Percentiles rank a stretch among this genome's conserved stretches.
Evolutionary conservation across 2,329 filamentous ascomycete species (phyloP).

Genomic region (Annulohypoxylon truncatum): DNA sequence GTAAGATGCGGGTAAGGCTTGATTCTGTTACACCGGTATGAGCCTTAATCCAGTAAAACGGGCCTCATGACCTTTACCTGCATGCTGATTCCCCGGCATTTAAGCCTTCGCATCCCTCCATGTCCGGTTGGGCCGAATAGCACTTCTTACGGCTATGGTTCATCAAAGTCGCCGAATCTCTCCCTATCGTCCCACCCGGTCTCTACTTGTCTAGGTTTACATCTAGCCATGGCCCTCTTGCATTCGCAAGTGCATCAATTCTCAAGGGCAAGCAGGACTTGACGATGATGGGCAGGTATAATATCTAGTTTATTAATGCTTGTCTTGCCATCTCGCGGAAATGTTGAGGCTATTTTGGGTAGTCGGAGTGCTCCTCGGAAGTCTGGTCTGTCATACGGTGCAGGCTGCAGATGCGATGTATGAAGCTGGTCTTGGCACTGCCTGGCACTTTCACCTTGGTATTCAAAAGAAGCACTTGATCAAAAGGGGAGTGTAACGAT

Average conservation of each 20-base stretch:
- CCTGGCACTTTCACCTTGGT: constrained; percentile 36
- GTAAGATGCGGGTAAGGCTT: constrained; percentile 29
- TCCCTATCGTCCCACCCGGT: not conserved
- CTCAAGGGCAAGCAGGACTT: not conserved
- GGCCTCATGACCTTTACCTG: constrained; percentile 33
- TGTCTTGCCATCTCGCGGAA: constrained; percentile 11
- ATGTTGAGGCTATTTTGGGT: not conserved
- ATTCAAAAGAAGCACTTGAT: constrained; percentile 22
- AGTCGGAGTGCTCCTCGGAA: constrained; percentile 8
- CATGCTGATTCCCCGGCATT: constrained; percentile 20
- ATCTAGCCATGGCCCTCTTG: not conserved
- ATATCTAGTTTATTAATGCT: constrained; percentile 3
- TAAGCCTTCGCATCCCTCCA: constrained; percentile 10
- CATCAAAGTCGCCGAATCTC: not conserved
- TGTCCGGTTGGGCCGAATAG: constrained; percentile 17
- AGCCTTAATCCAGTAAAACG: constrained; percentile 25
- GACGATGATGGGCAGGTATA: not conserved
- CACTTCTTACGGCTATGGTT: not conserved
- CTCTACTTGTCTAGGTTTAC: not conserved
- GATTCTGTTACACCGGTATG: constrained; percentile 29
- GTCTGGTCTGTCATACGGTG: constrained; percentile 33
- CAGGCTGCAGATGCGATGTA: constrained; percentile 29
- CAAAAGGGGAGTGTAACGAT: not conserved
- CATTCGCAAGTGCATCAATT: not conserved
- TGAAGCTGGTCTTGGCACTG: constrained; percentile 23